Base-by-base conservation (phyloP, 179 eudicot genomes). In the Sideroxylon spinosum region DNA sequence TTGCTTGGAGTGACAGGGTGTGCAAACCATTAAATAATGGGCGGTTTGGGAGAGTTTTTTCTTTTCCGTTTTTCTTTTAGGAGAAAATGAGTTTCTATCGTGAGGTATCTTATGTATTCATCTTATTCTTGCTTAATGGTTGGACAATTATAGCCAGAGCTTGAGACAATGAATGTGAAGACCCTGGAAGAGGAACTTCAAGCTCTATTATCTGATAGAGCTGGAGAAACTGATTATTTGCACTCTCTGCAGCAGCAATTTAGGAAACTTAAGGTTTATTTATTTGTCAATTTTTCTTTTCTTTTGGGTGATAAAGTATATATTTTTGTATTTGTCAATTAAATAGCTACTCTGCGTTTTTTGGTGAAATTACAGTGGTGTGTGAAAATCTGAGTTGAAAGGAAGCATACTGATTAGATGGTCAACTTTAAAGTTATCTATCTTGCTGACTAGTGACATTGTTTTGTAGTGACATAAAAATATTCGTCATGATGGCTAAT, bases 131-230 rank as follows among this genome's bases (percentile, higher is more conserved):
- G 63, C 48, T 44, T 67, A 37, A 22, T 56, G 6, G 28, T 49
- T 32, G 64, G 68, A 78, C 82, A 74, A 46, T 78, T 83, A 68
- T 88, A 94, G 98, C 86, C 89, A 66, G 91, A 90, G 84, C 85
- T 91, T 8, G 81, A 73, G 80, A 78, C 87, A 32, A 85, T 88
- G 88, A 87, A 90, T 79, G 25, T 64, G 25, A 81, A 66, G 77
- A 80, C 85, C 62, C 83, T 94, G 82, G 90, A 91, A 85, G 94
- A 90, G 81, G 94, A 94, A 78, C 80, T 80, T 73, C 88, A 86
- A 80, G 93, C 90, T 76, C 84, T 89, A 66, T 46, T 86, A 79
- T 89, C 92, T 66, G 97, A 94, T 85, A 91, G 87, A 74, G 85
- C 82, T 85, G 96, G 90, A 67, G 97, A 87, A 77, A 80, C 73